Evolutionary conservation across 2,329 filamentous ascomycete species (phyloP).

Genomic region (Dothistroma septosporum): DNA sequence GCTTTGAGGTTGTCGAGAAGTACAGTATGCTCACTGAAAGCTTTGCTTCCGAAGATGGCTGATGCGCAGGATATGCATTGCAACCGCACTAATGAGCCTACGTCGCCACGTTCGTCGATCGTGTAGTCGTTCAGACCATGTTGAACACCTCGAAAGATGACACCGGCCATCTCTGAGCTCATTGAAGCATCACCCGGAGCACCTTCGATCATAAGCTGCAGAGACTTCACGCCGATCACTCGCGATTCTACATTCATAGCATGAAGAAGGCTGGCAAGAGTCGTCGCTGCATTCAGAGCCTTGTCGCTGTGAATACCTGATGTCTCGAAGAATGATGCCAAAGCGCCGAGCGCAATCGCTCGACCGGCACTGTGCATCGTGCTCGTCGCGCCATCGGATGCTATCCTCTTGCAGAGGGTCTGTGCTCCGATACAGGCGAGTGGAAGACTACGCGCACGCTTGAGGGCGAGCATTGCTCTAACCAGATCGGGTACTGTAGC

Average conservation of each 20-base stretch:
- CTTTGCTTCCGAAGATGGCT: conserved; percentile 8
- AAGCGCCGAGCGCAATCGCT: conserved; percentile 43
- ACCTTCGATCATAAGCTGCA: conserved; percentile 29
- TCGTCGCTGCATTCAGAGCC: conserved; percentile 30
- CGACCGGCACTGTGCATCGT: conserved; percentile 40
- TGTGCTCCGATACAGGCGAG: conserved; percentile 23
- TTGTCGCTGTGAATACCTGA: conserved; percentile 11
- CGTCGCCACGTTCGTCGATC: conserved; percentile 80
- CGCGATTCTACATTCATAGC: conserved; percentile 42
- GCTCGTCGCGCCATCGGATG: conserved; percentile 37
- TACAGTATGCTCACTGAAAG: conserved; percentile 4
- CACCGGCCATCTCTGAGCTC: conserved; percentile 10
- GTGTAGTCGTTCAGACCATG: conserved; percentile 78
- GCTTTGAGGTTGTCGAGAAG: conserved; percentile 17
- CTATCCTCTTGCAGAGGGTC: conserved; percentile 19
- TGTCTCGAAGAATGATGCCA: conserved; percentile 17
- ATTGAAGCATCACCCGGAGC: background rate
- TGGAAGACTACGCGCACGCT: conserved; percentile 9
- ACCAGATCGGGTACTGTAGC: conserved; percentile 24
- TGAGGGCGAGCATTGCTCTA: conserved; percentile 15
- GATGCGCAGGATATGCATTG: conserved; percentile 67
- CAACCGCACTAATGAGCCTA: conserved; percentile 79
- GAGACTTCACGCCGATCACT: conserved; percentile 40
- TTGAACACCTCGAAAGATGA: conserved; percentile 29
- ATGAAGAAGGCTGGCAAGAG: conserved; percentile 30